Conservation (phyloP, 2,329 filamentous ascomycete species). For the Fusarium armeniacum region DNA sequence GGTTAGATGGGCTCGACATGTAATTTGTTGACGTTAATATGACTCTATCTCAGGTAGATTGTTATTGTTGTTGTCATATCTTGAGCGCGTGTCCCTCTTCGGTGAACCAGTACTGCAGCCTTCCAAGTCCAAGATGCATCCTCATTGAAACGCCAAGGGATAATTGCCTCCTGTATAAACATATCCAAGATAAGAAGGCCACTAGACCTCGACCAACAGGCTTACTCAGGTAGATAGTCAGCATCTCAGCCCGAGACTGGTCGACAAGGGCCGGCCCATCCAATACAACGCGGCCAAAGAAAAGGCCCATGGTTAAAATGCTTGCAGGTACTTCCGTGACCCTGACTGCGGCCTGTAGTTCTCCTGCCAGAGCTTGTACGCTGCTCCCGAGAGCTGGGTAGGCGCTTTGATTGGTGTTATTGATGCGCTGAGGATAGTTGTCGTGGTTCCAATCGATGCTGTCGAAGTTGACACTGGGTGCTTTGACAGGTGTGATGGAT, state of each 20-base stretch:
- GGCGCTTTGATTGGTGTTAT: conserved; percentile 39
- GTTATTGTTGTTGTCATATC: conserved; percentile 24
- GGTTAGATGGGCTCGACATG: conserved; percentile 4
- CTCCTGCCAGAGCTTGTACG: conserved; percentile 13
- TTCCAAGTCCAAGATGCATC: conserved; percentile 25
- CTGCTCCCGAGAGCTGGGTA: conserved; percentile 28
- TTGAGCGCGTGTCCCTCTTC: conserved; percentile 10
- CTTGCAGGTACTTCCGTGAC: conserved; percentile 7
- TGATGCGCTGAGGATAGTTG: conserved; percentile 42
- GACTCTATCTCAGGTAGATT: conserved; percentile 5
- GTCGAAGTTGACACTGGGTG: conserved; percentile 21
- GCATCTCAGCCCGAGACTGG: conserved; percentile 26
- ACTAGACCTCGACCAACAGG: conserved; percentile 31
- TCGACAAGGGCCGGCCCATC: conserved; percentile 32
- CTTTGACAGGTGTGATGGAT: conserved; percentile 39
- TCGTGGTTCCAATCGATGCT: conserved; percentile 49
- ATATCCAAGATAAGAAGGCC: conserved; percentile 36
- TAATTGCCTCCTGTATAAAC: background rate
- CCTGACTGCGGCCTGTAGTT: conserved; percentile 26
- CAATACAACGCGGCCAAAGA: conserved; percentile 16
- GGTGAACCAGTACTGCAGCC: conserved; percentile 15
- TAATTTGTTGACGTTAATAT: background rate
- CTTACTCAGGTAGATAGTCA: conserved; percentile 11
- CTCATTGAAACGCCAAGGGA: conserved; percentile 9
- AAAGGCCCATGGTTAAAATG: conserved; percentile 12